Conservation (phyloP, 306 rosid genomes). For the Coriaria nepalensis region DNA sequence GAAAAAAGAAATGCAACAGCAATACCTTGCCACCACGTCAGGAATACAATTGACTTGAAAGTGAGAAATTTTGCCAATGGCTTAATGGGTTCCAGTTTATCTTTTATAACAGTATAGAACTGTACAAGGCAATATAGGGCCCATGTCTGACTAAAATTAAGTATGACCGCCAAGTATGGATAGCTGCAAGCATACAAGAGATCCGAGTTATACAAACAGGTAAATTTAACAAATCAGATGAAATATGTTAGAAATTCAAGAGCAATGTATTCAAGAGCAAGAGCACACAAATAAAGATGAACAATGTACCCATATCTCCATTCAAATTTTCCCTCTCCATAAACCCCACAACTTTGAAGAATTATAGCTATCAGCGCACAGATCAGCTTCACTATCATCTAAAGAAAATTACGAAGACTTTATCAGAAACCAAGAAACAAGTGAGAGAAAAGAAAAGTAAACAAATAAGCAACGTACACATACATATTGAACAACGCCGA, state of each 20-base stretch:
- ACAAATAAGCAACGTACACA: constrained; percentile 25
- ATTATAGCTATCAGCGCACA: constrained; percentile 92
- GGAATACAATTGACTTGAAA: constrained; percentile 83
- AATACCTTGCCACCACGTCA: constrained; percentile 99
- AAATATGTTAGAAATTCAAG: constrained; percentile 2
- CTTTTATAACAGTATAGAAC: constrained; percentile 83
- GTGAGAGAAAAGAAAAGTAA: constrained; percentile 13
- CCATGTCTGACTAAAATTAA: constrained; percentile 98
- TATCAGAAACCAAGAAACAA: constrained; percentile 11
- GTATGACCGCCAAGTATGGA: constrained; percentile 88
- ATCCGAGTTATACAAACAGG: constrained; percentile 7
- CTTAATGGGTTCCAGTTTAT: constrained; percentile 76
- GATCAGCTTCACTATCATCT: constrained; percentile 94
- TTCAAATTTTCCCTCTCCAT: constrained; percentile 93
- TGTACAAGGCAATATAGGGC: constrained; percentile 95
- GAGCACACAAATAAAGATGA: constrained; percentile 6
- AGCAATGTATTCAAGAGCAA: background rate
- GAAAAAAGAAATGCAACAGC: constrained; percentile 89
- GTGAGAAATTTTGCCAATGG: constrained; percentile 85
- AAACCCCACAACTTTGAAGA: constrained; percentile 81
- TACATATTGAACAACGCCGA: constrained; percentile 99
- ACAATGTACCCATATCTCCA: constrained; percentile 79
- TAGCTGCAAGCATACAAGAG: constrained; percentile 49
- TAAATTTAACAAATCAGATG: background rate
- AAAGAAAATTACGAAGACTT: constrained; percentile 10